phyloP scores from a whole-genome alignment of 352 stramenopile species.

The Pythium chondricola region DNA sequence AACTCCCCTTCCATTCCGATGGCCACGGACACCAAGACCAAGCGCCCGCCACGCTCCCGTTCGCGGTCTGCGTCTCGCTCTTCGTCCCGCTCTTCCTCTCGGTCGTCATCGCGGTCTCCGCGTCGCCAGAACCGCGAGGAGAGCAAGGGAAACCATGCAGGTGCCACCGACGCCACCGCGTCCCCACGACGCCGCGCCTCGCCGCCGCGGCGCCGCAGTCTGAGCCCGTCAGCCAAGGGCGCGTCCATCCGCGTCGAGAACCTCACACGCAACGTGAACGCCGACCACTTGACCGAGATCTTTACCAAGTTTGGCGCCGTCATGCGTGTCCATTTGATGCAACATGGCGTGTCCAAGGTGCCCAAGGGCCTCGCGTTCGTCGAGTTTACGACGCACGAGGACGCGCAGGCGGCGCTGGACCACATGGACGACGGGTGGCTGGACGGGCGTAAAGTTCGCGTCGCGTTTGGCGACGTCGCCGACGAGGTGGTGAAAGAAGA shows the following conservation, averaged over 20 bases:
- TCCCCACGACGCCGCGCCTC: too few species aligned
- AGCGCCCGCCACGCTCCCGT: too few species aligned
- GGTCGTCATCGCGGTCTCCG: too few species aligned
- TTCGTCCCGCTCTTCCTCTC: too few species aligned
- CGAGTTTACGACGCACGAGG: slow-evolving; percentile 36
- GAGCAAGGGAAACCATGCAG: too few species aligned
- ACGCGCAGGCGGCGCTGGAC: slow-evolving; percentile 50
- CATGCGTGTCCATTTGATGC: slow-evolving; percentile 40
- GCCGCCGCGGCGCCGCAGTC: too few species aligned
- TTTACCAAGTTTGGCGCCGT: slow-evolving; percentile 83
- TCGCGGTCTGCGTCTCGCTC: too few species aligned
- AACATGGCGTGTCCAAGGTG: slow-evolving; percentile 21
- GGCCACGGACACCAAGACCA: too few species aligned
- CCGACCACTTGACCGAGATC: slow-evolving; percentile 78
- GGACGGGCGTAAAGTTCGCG: slow-evolving; percentile 70
- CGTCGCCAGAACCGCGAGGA: too few species aligned
- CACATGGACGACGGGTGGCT: slow-evolving; percentile 86
- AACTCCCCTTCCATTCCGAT: too few species aligned
- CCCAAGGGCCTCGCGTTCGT: slow-evolving; percentile 43
- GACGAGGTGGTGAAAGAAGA: slow-evolving; percentile 10
- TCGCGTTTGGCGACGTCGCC: slow-evolving; percentile 22
- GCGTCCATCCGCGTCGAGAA: slow-evolving; percentile 65
- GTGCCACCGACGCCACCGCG: too few species aligned
- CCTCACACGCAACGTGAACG: slow-evolving; percentile 80
- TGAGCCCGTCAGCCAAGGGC: slow-evolving; percentile 13